phyloP scores from a whole-genome alignment of 306 rosid species.

The Senna siamea region DNA sequence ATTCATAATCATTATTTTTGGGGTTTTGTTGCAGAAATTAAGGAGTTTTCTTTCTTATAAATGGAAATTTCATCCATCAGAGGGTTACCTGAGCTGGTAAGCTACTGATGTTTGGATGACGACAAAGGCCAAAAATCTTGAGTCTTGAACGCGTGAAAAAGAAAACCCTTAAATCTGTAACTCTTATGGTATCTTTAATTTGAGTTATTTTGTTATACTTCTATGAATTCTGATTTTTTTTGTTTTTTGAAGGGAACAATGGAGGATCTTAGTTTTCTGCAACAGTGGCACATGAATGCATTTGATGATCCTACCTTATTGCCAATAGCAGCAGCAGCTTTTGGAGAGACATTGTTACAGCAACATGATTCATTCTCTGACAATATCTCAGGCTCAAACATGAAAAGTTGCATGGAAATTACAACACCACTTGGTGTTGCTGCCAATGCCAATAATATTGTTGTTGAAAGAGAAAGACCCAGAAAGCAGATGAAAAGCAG shows the following conservation, averaged over 20 bases:
- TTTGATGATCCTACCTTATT: constrained; percentile 53
- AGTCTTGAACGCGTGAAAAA: no score
- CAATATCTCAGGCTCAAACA: constrained; percentile 47
- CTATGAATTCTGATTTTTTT: no score
- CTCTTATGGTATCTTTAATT: no score
- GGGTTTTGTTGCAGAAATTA: no score
- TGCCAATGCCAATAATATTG: no score
- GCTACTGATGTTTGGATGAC: not conserved
- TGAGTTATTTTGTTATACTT: no score
- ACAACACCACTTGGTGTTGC: no score
- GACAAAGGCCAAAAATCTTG: no score
- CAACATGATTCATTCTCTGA: constrained; percentile 42
- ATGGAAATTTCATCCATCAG: constrained; percentile 68
- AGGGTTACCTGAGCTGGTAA: constrained; percentile 70
- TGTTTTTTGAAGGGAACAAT: constrained; percentile 65
- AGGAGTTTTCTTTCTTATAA: constrained; percentile 33
- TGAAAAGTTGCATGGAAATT: constrained; percentile 46
- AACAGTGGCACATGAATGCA: constrained; percentile 67
- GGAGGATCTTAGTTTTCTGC: constrained; percentile 62
- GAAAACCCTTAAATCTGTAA: no score
- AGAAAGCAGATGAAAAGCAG: constrained; percentile 54
- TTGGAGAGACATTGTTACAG: constrained; percentile 65
- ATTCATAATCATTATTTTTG: no score
- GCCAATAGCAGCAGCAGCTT: constrained; percentile 54
- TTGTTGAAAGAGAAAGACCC: constrained; percentile 54